Evolutionary conservation across 2,329 filamentous ascomycete genomes (phyloP).

Genomic region (Ophiostoma ips): DNA sequence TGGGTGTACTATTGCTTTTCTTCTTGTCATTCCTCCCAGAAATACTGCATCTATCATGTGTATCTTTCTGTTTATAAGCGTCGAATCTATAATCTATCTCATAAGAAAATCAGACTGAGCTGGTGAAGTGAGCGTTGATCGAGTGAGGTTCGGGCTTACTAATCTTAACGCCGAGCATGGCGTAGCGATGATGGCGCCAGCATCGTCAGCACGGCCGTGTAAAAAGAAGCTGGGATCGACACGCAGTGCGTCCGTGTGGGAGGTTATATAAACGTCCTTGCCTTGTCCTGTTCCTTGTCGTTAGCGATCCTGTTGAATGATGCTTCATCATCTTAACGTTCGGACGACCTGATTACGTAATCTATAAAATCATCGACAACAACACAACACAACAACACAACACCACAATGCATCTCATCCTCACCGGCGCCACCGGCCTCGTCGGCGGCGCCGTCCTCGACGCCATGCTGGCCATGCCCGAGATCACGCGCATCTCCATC

Average conservation of each 20-base stretch:
- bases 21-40: not conserved
- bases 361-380: too few species aligned
- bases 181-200: not conserved
- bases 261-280: too few species aligned
- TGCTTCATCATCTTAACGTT: too few species aligned
- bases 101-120: too few species aligned
- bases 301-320: too few species aligned
- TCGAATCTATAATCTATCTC: not conserved
- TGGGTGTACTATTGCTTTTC: not conserved
- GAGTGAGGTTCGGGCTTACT: slow-evolving; percentile 1
- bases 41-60: too few species aligned
- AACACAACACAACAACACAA: too few species aligned
- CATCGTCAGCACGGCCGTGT: not conserved
- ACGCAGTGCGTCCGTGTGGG: too few species aligned
- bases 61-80: not conserved
- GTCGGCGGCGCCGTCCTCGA: slow-evolving; percentile 48
- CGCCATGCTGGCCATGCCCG: slow-evolving; percentile 41
- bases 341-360: too few species aligned
- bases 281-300: too few species aligned
- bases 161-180: not conserved
- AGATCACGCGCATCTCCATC: slow-evolving; percentile 52
- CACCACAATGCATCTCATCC: slow-evolving; percentile 55
- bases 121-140: too few species aligned
- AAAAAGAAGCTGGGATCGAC: too few species aligned
- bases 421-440: slow-evolving; percentile 55